A percentile compares a stretch with the other conserved stretches of the same genome.
phyloP scores from a whole-genome alignment of 768 basidiomycete genomes.

The Mycena pura region DNA sequence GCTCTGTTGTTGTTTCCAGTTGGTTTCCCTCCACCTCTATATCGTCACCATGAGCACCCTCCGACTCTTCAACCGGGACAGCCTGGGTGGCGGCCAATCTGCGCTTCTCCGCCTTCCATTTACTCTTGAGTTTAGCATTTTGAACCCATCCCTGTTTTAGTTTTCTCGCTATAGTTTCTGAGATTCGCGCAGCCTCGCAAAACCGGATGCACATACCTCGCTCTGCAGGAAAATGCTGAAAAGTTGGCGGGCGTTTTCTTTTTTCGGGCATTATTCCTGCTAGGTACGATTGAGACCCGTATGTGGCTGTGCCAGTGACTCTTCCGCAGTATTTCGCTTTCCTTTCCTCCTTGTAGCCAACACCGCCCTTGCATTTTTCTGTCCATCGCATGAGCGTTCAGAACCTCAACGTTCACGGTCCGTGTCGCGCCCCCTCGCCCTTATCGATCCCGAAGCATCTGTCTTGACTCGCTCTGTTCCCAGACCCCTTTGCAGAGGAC shows the following conservation, averaged over 20 bases:
- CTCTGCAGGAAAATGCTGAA: slow-evolving; percentile 66
- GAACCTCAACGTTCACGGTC: slow-evolving; percentile 86
- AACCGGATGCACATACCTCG: slow-evolving; percentile 55
- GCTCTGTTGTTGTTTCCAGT: not conserved
- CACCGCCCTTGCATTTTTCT: slow-evolving; percentile 48
- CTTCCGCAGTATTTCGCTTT: slow-evolving; percentile 33
- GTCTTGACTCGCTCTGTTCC: slow-evolving; percentile 19
- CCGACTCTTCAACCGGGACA: not conserved
- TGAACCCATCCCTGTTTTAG: slow-evolving; percentile 85
- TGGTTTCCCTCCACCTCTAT: slow-evolving; percentile 23
- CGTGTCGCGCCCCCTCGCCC: slow-evolving; percentile 32
- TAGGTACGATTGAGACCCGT: slow-evolving; percentile 24
- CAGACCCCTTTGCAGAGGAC: slow-evolving; percentile 97
- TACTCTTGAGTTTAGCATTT: slow-evolving; percentile 74
- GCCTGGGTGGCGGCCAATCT: slow-evolving; percentile 40
- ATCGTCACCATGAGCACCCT: slow-evolving; percentile 24
- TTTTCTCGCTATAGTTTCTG: slow-evolving; percentile 64
- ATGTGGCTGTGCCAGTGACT: not conserved
- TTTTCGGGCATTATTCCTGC: slow-evolving; percentile 45
- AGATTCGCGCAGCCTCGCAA: not conserved
- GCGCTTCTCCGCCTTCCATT: slow-evolving; percentile 79
- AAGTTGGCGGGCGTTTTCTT: slow-evolving; percentile 71
- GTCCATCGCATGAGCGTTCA: slow-evolving; percentile 92
- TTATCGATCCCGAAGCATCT: slow-evolving; percentile 29
- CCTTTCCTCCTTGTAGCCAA: slow-evolving; percentile 40